Evolutionary conservation across 1,284 basidiomycete genomes (phyloP).

Genomic region (Rhodotorula sp.): DNA sequence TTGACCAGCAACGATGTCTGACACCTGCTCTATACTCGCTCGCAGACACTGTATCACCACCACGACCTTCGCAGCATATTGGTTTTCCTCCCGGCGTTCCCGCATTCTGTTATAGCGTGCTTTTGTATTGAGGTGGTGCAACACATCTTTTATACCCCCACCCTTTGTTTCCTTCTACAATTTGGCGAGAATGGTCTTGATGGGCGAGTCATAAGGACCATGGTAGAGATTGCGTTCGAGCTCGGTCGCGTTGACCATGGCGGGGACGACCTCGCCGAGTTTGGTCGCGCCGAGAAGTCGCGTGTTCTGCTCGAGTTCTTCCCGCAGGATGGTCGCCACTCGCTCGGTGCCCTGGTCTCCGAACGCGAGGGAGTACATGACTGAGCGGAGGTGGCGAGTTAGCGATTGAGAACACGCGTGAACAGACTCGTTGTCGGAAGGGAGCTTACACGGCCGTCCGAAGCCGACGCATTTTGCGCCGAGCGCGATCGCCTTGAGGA

Average conservation of each 20-base stretch:
- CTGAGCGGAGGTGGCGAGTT: constrained; percentile 1
- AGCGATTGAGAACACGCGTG: background rate
- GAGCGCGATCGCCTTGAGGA: constrained; percentile 85
- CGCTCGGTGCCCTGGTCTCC: constrained; percentile 28
- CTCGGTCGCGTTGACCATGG: constrained; percentile 29
- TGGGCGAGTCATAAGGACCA: constrained; percentile 23
- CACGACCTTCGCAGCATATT: background rate
- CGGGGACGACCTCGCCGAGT: constrained; percentile 20
- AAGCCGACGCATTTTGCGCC: constrained; percentile 87
- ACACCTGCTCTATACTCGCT: background rate
- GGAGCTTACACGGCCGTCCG: constrained; percentile 63
- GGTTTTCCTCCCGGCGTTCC: too few species aligned
- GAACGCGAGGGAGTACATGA: constrained; percentile 40
- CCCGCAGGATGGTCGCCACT: constrained; percentile 29
- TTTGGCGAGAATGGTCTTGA: constrained; percentile 11
- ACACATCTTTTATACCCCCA: background rate
- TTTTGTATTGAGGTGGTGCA: background rate
- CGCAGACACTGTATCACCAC: background rate
- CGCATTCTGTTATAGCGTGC: background rate
- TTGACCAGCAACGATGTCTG: too few species aligned
- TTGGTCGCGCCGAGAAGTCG: constrained; percentile 29
- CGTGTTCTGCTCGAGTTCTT: constrained; percentile 35
- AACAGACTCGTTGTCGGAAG: too few species aligned
- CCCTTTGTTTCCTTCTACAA: constrained; percentile 6
- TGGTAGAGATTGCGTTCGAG: constrained; percentile 25